Percentiles rank a stretch among this genome's conserved stretches.
Evolutionary conservation across 2,329 filamentous ascomycete species (phyloP).

Genomic region (Coniella vitis): DNA sequence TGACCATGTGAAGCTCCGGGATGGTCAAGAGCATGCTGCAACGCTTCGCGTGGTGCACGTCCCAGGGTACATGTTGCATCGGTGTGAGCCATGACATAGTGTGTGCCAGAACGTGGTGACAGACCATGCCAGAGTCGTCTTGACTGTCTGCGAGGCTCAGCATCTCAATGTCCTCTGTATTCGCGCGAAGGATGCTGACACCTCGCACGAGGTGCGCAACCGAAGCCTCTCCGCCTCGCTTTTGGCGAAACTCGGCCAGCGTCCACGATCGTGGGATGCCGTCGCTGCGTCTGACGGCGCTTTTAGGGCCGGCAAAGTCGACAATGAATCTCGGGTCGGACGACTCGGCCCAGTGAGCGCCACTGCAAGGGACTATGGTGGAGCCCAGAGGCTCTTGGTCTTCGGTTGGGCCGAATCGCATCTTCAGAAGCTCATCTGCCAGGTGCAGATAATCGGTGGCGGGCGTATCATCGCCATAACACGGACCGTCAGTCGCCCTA

Average conservation of each 20-base stretch:
- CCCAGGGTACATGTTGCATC: conserved; percentile 22
- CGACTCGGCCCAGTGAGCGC: conserved; percentile 4
- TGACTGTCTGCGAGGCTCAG: conserved; percentile 25
- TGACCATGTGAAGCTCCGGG: conserved; percentile 62
- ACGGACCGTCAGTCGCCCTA: neutral
- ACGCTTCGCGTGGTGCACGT: conserved; percentile 38
- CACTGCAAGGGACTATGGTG: conserved; percentile 8
- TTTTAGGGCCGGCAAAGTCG: neutral
- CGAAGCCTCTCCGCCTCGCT: neutral
- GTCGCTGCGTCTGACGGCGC: neutral
- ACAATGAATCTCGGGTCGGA: neutral
- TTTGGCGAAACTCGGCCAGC: neutral
- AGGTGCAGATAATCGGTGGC: neutral
- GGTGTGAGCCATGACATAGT: too few relatives aligned
- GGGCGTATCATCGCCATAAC: neutral
- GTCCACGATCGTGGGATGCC: neutral
- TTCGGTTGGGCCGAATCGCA: neutral
- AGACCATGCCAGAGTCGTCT: conserved; percentile 18
- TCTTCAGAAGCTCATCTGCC: neutral
- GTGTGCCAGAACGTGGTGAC: conserved; percentile 28
- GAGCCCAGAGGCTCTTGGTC: conserved; percentile 3
- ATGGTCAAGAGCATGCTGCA: conserved; percentile 59
- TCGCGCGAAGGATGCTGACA: conserved; percentile 38
- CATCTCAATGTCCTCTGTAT: conserved; percentile 43
- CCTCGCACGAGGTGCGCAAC: conserved; percentile 5